A percentile compares a stretch with the other conserved stretches of the same genome.
Conservation (phyloP, 2,329 filamentous ascomycete species). For the Ascosphaera aggregata region DNA sequence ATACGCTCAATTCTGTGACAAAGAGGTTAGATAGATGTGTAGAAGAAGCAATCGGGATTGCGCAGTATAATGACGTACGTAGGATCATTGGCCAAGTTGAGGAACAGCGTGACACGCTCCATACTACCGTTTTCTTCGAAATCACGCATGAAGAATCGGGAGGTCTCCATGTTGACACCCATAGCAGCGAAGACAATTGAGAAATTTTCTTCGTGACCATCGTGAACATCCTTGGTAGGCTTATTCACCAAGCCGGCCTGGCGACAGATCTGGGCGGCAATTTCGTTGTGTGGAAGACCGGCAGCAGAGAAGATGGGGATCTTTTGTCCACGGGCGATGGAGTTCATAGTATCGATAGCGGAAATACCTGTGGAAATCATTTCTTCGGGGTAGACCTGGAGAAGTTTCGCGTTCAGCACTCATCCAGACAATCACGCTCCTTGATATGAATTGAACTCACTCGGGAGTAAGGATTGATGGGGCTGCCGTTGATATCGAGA, state of each 20-base stretch:
- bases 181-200: conserved; percentile 98
- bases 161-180: conserved; percentile 99
- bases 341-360: conserved; percentile 96
- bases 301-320: conserved; percentile 98
- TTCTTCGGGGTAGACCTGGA: conserved; percentile 88
- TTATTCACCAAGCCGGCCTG: conserved; percentile 81
- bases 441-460: conserved; percentile 31
- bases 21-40: conserved; percentile 2
- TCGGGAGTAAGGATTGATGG: conserved; percentile 94
- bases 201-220: conserved; percentile 97
- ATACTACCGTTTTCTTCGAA: conserved; percentile 99
- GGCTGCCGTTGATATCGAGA: conserved; percentile 94
- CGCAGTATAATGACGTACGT: conserved; percentile 40
- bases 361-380: conserved; percentile 99
- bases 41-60: background rate
- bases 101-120: conserved; percentile 91
- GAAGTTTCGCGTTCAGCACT: conserved; percentile 2
- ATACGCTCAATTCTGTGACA: conserved; percentile 78
- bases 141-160: conserved; percentile 92
- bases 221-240: conserved; percentile 88
- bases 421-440: conserved; percentile 2
- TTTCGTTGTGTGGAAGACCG: conserved; percentile 98
- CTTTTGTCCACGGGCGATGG: conserved; percentile 95
- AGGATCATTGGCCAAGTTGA: conserved; percentile 97
- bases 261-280: conserved; percentile 94